Conservation (phyloP, 371 early-diverging fungal genomes). For the Sanchytrium tribonematis region DNA sequence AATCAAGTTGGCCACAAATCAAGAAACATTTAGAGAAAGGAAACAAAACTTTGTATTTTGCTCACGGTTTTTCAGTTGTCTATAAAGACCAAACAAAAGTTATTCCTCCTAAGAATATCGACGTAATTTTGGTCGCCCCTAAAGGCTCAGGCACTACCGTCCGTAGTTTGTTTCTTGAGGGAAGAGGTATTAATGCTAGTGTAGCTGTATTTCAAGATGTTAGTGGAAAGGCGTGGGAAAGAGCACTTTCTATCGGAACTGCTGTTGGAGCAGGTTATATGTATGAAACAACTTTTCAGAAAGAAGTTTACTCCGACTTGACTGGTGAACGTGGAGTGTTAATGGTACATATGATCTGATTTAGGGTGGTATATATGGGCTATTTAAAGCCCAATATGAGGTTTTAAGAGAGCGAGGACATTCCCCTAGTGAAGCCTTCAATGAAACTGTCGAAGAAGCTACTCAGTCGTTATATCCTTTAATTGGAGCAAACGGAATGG, state of each 20-base stretch:
- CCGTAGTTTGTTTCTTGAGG: constrained; percentile 77
- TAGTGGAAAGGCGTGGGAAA: constrained; percentile 57
- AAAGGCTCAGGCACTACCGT: constrained; percentile 69
- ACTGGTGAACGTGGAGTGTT: constrained; percentile 88
- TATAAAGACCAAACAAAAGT: constrained; percentile 73
- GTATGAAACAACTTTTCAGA: constrained; percentile 82
- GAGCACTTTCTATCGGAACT: constrained; percentile 68
- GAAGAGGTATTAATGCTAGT: constrained; percentile 88
- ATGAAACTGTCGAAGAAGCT: constrained; percentile 95
- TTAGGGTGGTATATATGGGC: constrained; percentile 71
- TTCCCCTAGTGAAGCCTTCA: constrained; percentile 89
- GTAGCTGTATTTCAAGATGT: constrained; percentile 55
- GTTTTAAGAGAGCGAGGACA: constrained; percentile 69
- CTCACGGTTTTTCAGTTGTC: constrained; percentile 84
- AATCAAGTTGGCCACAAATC: constrained; percentile 63
- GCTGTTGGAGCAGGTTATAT: constrained; percentile 86
- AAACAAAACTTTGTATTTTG: constrained; percentile 79
- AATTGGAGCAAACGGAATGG: constrained; percentile 86
- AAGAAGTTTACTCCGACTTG: constrained; percentile 88
- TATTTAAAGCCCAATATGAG: constrained; percentile 87
- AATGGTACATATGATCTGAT: constrained; percentile 21
- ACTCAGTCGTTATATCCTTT: constrained; percentile 88
- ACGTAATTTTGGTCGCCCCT: constrained; percentile 12
- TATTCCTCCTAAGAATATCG: constrained; percentile 64
- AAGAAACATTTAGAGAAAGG: constrained; percentile 68